These are phyloP conservation scores for Rubus idaeus DNA, from an alignment of 306 rosid genomes.

Conservation along the genomic window DNA sequence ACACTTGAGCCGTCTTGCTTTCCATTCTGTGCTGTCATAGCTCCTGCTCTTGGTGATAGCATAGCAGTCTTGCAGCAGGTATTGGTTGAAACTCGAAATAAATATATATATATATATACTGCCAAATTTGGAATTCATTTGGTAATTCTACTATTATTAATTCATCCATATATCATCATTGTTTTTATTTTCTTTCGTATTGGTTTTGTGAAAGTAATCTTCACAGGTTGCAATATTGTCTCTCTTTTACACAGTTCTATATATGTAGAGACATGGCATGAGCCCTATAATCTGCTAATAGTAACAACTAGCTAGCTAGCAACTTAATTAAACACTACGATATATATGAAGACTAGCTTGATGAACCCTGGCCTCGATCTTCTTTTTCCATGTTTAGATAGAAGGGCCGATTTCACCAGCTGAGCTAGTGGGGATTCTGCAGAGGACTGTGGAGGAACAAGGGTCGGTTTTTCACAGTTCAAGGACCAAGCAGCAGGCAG, in stretches of 20 bases:
- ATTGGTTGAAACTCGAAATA: slow-evolving; percentile 19
- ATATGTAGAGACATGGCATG: slow-evolving; percentile 2
- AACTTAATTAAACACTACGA: neutral
- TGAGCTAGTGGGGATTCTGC: slow-evolving; percentile 82
- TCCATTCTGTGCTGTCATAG: slow-evolving; percentile 68
- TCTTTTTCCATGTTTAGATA: slow-evolving; percentile 39
- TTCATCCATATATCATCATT: neutral
- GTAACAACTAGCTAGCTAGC: neutral
- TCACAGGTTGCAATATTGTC: neutral
- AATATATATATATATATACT: neutral
- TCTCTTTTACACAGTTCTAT: neutral
- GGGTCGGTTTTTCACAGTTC: slow-evolving; percentile 66
- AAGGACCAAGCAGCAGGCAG: slow-evolving; percentile 44
- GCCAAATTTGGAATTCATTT: neutral
- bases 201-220: neutral
- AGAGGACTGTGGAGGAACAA: slow-evolving; percentile 81
- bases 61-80: slow-evolving; percentile 71
- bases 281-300: neutral
- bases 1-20: slow-evolving; percentile 50
- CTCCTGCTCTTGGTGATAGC: slow-evolving; percentile 48
- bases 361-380: neutral
- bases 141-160: neutral
- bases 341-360: neutral
- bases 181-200: neutral
- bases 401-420: slow-evolving; percentile 78